Conservation (phyloP, 1,284 basidiomycete species). For the Phenoliferia sp. region DNA sequence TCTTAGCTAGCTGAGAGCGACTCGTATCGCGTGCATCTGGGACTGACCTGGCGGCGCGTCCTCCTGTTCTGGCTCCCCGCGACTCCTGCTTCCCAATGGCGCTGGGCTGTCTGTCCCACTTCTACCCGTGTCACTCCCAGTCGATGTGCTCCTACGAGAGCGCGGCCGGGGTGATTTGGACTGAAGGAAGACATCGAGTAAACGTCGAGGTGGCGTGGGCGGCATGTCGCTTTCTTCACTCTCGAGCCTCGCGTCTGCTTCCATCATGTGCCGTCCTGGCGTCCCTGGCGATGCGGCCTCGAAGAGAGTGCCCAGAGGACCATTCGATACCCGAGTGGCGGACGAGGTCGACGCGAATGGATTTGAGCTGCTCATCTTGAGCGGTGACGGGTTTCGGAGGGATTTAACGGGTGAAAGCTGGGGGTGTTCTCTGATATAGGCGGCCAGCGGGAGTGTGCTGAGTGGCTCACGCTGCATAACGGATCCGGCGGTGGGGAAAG, state of each 20-base stretch:
- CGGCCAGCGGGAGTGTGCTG: not conserved
- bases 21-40: too few species aligned
- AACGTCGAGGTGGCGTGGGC: slow-evolving; percentile 7
- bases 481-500: not conserved
- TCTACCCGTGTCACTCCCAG: not conserved
- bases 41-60: not conserved
- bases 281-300: not conserved
- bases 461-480: not conserved
- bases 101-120: not conserved
- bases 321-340: not conserved
- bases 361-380: not conserved
- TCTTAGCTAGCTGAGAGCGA: not conserved
- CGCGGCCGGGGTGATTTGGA: not conserved
- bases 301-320: not conserved
- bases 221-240: slow-evolving; percentile 5
- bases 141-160: not conserved
- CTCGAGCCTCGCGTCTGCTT: slow-evolving; percentile 5
- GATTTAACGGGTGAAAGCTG: not conserved
- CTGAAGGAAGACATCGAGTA: slow-evolving; percentile 16
- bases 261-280: slow-evolving; percentile 3
- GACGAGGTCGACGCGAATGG: not conserved
- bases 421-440: not conserved
- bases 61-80: not conserved
- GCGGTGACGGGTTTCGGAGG: not conserved
- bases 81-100: not conserved